Evolutionary conservation across 352 stramenopile species (phyloP).

Genomic region (Globisporangium polare): DNA sequence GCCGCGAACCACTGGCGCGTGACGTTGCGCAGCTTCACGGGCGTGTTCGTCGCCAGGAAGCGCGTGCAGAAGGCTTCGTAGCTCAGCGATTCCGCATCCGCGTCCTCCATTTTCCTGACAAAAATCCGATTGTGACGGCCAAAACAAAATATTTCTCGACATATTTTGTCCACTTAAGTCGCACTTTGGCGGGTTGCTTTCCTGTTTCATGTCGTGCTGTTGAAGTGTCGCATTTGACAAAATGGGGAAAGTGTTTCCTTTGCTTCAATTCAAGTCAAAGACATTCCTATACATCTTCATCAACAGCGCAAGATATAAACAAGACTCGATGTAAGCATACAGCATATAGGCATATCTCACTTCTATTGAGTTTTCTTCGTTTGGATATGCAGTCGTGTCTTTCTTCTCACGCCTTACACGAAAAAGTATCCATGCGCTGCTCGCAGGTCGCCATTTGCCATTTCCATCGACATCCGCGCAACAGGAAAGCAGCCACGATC

Average conservation of each 20-base stretch:
- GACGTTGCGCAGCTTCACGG: slow-evolving; percentile 68
- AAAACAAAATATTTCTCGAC: background rate
- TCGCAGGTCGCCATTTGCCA: background rate
- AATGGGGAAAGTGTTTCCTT: background rate
- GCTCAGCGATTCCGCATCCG: slow-evolving; percentile 46
- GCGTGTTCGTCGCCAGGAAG: slow-evolving; percentile 70
- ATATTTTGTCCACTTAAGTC: slow-evolving; percentile 4
- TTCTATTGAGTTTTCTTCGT: background rate
- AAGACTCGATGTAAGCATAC: no score
- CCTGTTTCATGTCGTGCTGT: background rate
- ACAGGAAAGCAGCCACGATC: background rate
- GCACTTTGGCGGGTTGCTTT: background rate
- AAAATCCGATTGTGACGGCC: background rate
- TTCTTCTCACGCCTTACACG: background rate
- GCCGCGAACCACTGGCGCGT: slow-evolving; percentile 29
- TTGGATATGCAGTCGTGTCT: background rate
- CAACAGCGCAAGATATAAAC: no score
- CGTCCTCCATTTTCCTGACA: slow-evolving; percentile 37
- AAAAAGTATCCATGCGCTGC: background rate
- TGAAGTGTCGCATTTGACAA: slow-evolving; percentile 7
- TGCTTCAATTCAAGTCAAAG: background rate
- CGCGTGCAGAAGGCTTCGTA: slow-evolving; percentile 69
- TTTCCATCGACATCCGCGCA: background rate
- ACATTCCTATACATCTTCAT: no score
- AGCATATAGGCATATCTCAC: background rate